Evolutionary conservation across 1,139 yeast genomes (phyloP), one percentile per base, ranked within the genome.

Genomic region (Debaryomyces fabryi): DNA sequence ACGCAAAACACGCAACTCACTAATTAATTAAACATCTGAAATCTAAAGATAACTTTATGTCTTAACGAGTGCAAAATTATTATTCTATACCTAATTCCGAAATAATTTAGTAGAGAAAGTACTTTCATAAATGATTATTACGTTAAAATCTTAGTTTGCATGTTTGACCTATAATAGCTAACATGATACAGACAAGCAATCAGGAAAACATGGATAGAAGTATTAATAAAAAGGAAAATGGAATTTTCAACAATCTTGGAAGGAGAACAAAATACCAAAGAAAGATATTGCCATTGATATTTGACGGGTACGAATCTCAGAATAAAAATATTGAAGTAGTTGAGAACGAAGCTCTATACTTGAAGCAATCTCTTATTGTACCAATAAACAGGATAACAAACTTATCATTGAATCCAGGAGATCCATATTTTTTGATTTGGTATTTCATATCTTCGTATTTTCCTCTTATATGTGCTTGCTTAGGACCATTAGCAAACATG

Each of bases 401-500:
- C 44, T 54, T 74, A 29, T 58, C 59, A 21, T 59, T 71, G 16
- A 65, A 70, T 46, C 85, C 85, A 0, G 84, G 83, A 0, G 83
- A 79, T 24, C 59, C 57, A 0, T 48, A 62, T 39, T 83, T 83
- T 56, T 59, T 79, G 2, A 40, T 77, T 29, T 86, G 92, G 91
- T 85, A 82, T 57, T 58, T 76, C 13, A 67, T 84, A 0, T 82
- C 90, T 1, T 77, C 86, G 4, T 82, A 82, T 56, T 77, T 88
- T 56, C 96, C 96, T 0, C 75, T 88, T 13, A 62, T 85, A 2
- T 83, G 91, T 0, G 91, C 95, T 1, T 86, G 92, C 56, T 58
- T 85, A 36, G 95, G 95, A 0, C 96, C 96, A 0, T 59, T 88
- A 29, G 85, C 92, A 4, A 88, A 88, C 56, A 78, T 87, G 76